Evolutionary conservation across 257 asterid genomes (phyloP), one percentile per base, ranked within the genome.

Genomic region (Datura wrightii): DNA sequence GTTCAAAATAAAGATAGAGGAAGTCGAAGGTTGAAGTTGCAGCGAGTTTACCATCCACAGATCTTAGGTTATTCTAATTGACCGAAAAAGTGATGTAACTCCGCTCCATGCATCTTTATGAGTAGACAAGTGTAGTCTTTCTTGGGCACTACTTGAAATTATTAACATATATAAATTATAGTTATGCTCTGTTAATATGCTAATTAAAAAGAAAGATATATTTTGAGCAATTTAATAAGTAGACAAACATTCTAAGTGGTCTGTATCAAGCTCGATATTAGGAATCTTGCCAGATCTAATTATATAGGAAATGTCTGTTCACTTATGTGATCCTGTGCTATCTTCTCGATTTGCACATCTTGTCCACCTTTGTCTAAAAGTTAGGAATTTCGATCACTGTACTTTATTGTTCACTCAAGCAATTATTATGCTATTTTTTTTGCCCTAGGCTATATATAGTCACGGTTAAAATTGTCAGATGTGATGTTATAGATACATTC

Each of bases 201-300:
- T 19, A 72, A 24, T 72, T 46, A 46, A 10, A n/a, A 70, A 41
- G 31, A 42, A 41, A 59, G 11, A 46, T 69, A 10, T 18, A 3
- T 10, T 72, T 48, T 2, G n/a, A 72, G 36, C 41, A 10, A 46
- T 72, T n/a, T 19, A 46, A 46, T 72, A 19, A 19, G 37, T 74
- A 10, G 80, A 74, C 80, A 48, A 66, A 66, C 19, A 44, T 74
- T 74, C 59, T 74, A 71, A 71, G 24, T 74, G 48, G 18, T 19
- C 19, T 74, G 80, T 72, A 24, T 72, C 5, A 48, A 52, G 6
- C 59, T 19, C 3, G 13, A 19, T 74, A 48, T 10, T 11, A 19
- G 19, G 13, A 48, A 74, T 74, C 58, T 24, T 48, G 48, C 19
- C 5, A 11, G 19, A 74, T 48, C 19, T 48, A 74, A 48, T 48